phyloP scores from a whole-genome alignment of 192 early-diverging fungal genomes.

The Coemansia sp. region DNA sequence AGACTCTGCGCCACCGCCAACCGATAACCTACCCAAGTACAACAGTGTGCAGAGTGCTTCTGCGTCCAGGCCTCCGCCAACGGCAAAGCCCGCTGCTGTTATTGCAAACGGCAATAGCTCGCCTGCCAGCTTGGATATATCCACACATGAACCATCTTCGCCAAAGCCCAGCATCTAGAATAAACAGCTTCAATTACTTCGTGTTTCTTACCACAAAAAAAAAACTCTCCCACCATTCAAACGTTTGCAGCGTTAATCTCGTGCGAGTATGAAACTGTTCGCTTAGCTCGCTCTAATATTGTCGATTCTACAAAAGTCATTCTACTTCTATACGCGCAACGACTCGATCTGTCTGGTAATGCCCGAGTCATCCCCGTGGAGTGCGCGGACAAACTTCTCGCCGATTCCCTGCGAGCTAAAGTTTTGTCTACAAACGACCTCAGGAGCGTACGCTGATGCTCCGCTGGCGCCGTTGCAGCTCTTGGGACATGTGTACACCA shows the following conservation, averaged over 20 bases:
- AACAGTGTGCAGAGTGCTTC: not conserved
- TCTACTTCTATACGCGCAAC: conserved; percentile 16
- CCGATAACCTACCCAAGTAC: conserved; percentile 13
- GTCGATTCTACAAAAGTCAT: not conserved
- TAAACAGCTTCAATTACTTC: not conserved
- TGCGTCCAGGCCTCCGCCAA: conserved; percentile 25
- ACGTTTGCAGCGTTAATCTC: too few species aligned
- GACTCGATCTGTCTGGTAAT: conserved; percentile 38
- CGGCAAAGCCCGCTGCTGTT: conserved; percentile 30
- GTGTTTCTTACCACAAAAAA: too few species aligned
- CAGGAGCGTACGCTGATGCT: conserved; percentile 58
- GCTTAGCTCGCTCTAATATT: too few species aligned
- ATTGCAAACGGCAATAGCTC: not conserved
- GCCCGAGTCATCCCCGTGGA: conserved; percentile 42
- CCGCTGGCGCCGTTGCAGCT: conserved; percentile 66
- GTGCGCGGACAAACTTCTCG: conserved; percentile 44
- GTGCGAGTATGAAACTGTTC: too few species aligned
- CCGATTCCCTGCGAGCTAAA: conserved; percentile 81
- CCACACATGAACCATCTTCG: not conserved
- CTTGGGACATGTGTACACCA: conserved; percentile 82
- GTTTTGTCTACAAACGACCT: conserved; percentile 73
- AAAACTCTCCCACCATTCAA: too few species aligned
- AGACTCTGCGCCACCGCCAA: conserved; percentile 3
- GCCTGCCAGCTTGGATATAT: not conserved
- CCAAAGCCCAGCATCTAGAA: not conserved